Percentiles rank a stretch among this genome's conserved stretches.
Evolutionary conservation across 768 basidiomycete genomes (phyloP).

Genomic region (Cyathus striatus): DNA sequence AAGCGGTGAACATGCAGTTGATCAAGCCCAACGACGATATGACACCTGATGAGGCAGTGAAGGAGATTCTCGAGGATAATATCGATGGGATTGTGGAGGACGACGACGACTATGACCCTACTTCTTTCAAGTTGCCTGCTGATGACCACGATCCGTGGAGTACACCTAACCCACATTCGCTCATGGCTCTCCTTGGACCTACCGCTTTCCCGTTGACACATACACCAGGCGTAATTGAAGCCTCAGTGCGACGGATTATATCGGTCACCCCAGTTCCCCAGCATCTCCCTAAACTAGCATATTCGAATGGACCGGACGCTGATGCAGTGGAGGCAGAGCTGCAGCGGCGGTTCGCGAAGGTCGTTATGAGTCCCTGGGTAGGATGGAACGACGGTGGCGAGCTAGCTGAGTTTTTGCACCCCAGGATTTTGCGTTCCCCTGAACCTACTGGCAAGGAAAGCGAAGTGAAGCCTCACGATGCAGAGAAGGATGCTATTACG

Average conservation of each 20-base stretch:
- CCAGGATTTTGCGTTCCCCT: not conserved
- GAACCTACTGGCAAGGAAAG: not conserved
- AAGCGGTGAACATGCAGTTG: conserved; percentile 23
- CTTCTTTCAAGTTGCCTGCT: not conserved
- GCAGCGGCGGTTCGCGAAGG: conserved; percentile 38
- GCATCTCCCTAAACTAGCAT: not conserved
- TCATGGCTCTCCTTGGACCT: conserved; percentile 33
- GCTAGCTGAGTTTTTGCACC: conserved; percentile 13
- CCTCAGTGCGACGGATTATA: conserved; percentile 46
- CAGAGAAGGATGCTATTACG: conserved; percentile 44
- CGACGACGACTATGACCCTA: conserved; percentile 8
- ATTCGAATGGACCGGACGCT: conserved; percentile 1
- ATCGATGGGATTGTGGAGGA: conserved; percentile 22
- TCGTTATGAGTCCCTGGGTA: conserved; percentile 54
- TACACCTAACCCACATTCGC: conserved; percentile 2
- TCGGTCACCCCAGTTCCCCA: conserved; percentile 27
- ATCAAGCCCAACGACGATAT: not conserved
- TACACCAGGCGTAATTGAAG: conserved; percentile 49
- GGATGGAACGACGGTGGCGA: conserved; percentile 33
- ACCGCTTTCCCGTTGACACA: conserved; percentile 46
- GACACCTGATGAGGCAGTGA: not conserved
- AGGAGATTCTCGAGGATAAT: not conserved
- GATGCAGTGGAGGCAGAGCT: conserved; percentile 42
- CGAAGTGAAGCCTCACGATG: conserved; percentile 29
- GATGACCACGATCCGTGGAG: not conserved